Percentiles rank a stretch among this genome's conserved stretches.
Conservation (phyloP, 2,329 filamentous ascomycete species). For the Cryphonectria nitschkei region DNA sequence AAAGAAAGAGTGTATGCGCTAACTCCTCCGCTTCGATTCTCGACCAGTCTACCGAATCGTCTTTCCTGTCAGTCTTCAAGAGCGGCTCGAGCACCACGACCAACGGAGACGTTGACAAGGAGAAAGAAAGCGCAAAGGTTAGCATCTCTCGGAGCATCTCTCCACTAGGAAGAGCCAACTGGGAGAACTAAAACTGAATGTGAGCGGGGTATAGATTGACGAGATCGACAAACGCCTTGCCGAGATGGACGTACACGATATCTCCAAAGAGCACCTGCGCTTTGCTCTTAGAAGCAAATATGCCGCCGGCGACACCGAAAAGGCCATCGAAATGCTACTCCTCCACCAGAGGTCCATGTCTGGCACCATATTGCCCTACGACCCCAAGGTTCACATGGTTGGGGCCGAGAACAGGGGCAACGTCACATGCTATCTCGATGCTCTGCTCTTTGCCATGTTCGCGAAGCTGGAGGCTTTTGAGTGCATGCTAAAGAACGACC, state of each 20-base stretch:
- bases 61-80: slow-evolving; percentile 68
- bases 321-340: slow-evolving; percentile 75
- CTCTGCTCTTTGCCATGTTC: slow-evolving; percentile 95
- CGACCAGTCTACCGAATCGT: slow-evolving; percentile 58
- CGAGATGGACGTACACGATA: slow-evolving; percentile 47
- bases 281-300: slow-evolving; percentile 63
- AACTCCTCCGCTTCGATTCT: slow-evolving; percentile 37
- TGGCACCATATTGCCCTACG: slow-evolving; percentile 76
- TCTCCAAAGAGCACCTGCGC: slow-evolving; percentile 61
- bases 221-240: slow-evolving; percentile 45
- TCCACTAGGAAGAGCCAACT: slow-evolving; percentile 28
- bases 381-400: slow-evolving; percentile 71
- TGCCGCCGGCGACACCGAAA: slow-evolving; percentile 71
- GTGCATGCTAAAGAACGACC: slow-evolving; percentile 82
- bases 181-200: slow-evolving; percentile 7
- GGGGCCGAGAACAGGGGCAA: slow-evolving; percentile 84
- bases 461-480: slow-evolving; percentile 88
- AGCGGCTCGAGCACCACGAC: slow-evolving; percentile 57
- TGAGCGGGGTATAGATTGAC: slow-evolving; percentile 42
- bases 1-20: slow-evolving; percentile 20
- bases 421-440: slow-evolving; percentile 94
- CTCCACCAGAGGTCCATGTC: slow-evolving; percentile 81
- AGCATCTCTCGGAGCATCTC: slow-evolving; percentile 16
- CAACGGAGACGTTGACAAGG: slow-evolving; percentile 59
- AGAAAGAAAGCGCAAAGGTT: slow-evolving; percentile 48